Percentiles rank a stretch among this genome's conserved stretches.
These are phyloP conservation scores for Saturnispora bothae DNA, from an alignment of 805 yeast species.

Conservation along the genomic window DNA sequence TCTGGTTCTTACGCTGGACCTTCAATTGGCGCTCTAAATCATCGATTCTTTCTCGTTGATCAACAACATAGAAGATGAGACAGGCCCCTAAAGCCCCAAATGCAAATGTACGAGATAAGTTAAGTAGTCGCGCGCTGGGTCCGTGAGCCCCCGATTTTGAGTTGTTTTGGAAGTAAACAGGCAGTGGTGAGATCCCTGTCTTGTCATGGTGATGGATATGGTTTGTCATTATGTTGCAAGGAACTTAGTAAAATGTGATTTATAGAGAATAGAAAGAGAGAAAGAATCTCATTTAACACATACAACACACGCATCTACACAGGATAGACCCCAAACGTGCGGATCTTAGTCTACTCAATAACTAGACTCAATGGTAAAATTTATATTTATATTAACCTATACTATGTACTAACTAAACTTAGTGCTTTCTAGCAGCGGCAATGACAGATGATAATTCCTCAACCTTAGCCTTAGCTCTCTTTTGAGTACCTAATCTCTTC, in stretches of 20 bases:
- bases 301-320: no score
- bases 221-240: background rate
- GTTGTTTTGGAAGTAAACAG: background rate
- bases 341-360: no score
- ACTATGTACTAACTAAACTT: slow-evolving; percentile 25
- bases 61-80: slow-evolving; percentile 9
- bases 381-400: background rate
- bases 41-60: slow-evolving; percentile 17
- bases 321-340: no score
- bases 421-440: slow-evolving; percentile 94
- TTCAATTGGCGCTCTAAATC: slow-evolving; percentile 19
- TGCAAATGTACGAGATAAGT: slow-evolving; percentile 10
- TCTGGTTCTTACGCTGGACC: slow-evolving; percentile 20
- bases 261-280: no score
- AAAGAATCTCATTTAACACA: no score
- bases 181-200: slow-evolving; percentile 3
- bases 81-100: slow-evolving; percentile 10
- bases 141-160: background rate
- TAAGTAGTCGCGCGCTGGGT: background rate
- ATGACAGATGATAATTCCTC: slow-evolving; percentile 96
- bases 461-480: slow-evolving; percentile 99
- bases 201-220: background rate
- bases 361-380: no score
- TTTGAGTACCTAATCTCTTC: slow-evolving; percentile 99
- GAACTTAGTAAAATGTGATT: no score